Evolutionary conservation across 192 early-diverging fungal genomes (phyloP), one percentile per base, ranked within the genome.

Genomic region (Podila verticillata): DNA sequence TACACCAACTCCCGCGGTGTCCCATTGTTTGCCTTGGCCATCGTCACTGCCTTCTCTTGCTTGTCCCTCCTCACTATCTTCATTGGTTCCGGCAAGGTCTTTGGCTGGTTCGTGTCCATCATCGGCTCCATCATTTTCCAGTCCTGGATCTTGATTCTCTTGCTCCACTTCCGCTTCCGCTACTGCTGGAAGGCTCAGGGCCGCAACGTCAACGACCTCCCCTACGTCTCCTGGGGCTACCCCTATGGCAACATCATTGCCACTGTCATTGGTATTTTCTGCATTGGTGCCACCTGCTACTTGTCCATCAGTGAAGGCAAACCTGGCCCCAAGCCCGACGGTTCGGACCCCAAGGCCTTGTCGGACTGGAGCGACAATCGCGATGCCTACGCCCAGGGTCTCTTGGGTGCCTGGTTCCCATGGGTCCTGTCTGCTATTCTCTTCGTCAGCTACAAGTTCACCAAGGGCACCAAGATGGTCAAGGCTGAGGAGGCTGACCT

Each of bases 161-260:
- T 95, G 62, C 92, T 91, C 49, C 95, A 97, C 71, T 83, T 92
- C 73, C 91, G 96, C 39, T 97, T 96, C 89, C 92, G 94, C 35
- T 88, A 89, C 31, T 94, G 94, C 24, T 91, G 89, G 65, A 58
- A 88, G 26, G 85, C 84, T n/a, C 96, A 97, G 74, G 90, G 90
- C 6, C 68, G 90, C 87, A 48, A 86, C 85, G 51, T 77, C 89
- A 63, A 84, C 78, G 57, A 90, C 85, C 61, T 90, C 84, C 12
- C 91, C 84, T 73, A 85, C 73, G 29, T 87, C 83, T 44, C 89
- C 85, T 81, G 85, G 85, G 39, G 84, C 62, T 44, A 64, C 61
- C 56, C 92, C 74, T 61, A 82, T 89, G 63, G 85, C 0, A 72
- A 74, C 54, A 84, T 92, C 70, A 60, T 93, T 29, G 88, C 87